phyloP scores from a whole-genome alignment of 176 grass and related monocot species.

The Leersia perrieri region DNA sequence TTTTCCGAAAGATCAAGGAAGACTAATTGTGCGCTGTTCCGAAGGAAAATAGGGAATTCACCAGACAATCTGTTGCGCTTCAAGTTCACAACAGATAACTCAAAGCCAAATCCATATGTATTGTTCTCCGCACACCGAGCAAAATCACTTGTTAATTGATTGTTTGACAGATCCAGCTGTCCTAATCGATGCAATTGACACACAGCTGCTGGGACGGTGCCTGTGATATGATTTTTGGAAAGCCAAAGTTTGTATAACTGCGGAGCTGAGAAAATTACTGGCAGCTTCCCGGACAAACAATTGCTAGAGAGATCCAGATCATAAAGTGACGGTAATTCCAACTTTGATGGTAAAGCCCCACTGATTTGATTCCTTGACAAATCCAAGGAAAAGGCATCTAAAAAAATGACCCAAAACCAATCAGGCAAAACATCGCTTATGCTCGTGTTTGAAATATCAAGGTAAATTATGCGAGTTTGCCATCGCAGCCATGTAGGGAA shows the following conservation, averaged over 20 bases:
- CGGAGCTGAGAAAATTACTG: background rate
- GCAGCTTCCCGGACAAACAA: background rate
- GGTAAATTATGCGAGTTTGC: background rate
- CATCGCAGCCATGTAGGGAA: slow-evolving; percentile 57
- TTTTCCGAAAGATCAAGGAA: slow-evolving; percentile 45
- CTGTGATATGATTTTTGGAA: slow-evolving; percentile 36
- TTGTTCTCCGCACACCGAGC: background rate
- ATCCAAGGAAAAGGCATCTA: background rate
- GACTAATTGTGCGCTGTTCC: background rate
- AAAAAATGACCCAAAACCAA: slow-evolving; percentile 46
- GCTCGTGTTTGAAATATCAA: slow-evolving; percentile 44
- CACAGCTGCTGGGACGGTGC: slow-evolving; percentile 13
- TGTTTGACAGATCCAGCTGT: slow-evolving; percentile 30
- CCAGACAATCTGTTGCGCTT: slow-evolving; percentile 32
- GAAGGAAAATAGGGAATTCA: slow-evolving; percentile 34
- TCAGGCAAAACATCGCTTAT: slow-evolving; percentile 47
- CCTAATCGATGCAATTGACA: background rate
- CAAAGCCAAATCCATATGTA: background rate
- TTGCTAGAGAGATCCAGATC: slow-evolving; percentile 24
- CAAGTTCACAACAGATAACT: background rate
- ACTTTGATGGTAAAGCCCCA: slow-evolving; percentile 10
- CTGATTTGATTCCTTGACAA: slow-evolving; percentile 38
- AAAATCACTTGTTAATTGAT: slow-evolving; percentile 11
- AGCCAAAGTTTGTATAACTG: background rate
- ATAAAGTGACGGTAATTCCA: background rate